Evolutionary conservation across 2,329 filamentous ascomycete species (phyloP), one percentile per base, ranked within the genome.

Genomic region (Hirsutella thompsonii): DNA sequence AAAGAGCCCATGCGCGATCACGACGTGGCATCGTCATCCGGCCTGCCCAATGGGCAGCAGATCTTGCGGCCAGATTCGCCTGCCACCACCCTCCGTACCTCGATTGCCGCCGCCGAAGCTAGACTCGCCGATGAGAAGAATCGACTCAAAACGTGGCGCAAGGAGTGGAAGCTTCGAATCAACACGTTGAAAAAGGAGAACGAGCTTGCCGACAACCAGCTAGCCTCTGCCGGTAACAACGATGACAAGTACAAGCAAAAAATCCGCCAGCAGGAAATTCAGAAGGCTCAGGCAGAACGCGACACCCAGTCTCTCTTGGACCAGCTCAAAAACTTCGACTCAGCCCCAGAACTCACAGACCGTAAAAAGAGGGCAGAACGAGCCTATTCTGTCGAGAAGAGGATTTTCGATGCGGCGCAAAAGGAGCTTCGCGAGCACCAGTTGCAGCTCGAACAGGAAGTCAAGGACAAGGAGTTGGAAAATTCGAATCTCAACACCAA

Each of bases 191-290:
- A 74, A 53, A 85, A 81, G 58, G 84, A 90, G 51, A 82, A 85
- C 46, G 83, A 88, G 52, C 73, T 72, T 38, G 69, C 84, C 30
- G 73, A 74, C 44, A 70, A 70, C 44, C 78, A 79, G 47, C 74
- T 86, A 36, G 70, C 79, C 42, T 81, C 81, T 29, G 72, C 76
- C 14, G 82, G 82, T 46, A 79, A 80, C 44, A 79, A 77, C 49
- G 84, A 90, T 58, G 84, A 89, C 53, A 81, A 83, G 55, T 73
- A 81, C 51, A 73, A 76, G 49, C 81, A 86, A 55, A 83, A 86
- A 57, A 76, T 84, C 36, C 73, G 79, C 46, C 84, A 89, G 58
- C 80, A 85, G 55, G 78, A 74, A 42, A 82, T 82, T 42, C 81
- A 83, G 56, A 81, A 83, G 59, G 76, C 77, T 43, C 82, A 76